Conservation (phyloP, 192 early-diverging fungal genomes). For the Backusella westeae region DNA sequence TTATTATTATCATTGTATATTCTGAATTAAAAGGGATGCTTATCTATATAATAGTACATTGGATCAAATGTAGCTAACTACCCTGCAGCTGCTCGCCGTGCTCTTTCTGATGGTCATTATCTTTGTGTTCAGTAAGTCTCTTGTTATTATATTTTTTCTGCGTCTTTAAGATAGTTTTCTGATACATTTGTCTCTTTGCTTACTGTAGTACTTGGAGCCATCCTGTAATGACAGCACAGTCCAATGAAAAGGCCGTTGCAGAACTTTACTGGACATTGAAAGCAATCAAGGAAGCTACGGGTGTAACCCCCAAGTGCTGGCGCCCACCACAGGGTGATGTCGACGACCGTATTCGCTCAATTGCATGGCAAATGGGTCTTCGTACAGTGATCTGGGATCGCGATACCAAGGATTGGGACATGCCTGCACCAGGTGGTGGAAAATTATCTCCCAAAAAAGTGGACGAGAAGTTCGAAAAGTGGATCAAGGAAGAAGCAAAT, state of each 20-base stretch:
- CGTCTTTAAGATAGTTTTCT: neutral
- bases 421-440: constrained; percentile 32
- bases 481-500: constrained; percentile 18
- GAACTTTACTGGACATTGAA: constrained; percentile 50
- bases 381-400: constrained; percentile 19
- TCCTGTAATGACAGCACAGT: constrained; percentile 43
- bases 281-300: constrained; percentile 43
- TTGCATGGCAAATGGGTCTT: constrained; percentile 47
- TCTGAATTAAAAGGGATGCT: neutral
- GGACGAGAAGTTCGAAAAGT: constrained; percentile 27
- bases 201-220: constrained; percentile 57
- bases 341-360: constrained; percentile 54
- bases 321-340: constrained; percentile 58
- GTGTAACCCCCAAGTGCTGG: constrained; percentile 50
- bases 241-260: constrained; percentile 55
- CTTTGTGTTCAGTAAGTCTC: constrained; percentile 40
- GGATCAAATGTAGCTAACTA: constrained; percentile 34
- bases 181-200: neutral
- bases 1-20: neutral
- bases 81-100: constrained; percentile 27
- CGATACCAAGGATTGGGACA: constrained; percentile 22
- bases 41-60: constrained; percentile 18
- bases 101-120: constrained; percentile 47
- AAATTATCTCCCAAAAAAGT: constrained; percentile 21
- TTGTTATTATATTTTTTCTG: neutral